Conservation (phyloP, 345 rosid genomes). For the Diplotaxis tenuifolia region DNA sequence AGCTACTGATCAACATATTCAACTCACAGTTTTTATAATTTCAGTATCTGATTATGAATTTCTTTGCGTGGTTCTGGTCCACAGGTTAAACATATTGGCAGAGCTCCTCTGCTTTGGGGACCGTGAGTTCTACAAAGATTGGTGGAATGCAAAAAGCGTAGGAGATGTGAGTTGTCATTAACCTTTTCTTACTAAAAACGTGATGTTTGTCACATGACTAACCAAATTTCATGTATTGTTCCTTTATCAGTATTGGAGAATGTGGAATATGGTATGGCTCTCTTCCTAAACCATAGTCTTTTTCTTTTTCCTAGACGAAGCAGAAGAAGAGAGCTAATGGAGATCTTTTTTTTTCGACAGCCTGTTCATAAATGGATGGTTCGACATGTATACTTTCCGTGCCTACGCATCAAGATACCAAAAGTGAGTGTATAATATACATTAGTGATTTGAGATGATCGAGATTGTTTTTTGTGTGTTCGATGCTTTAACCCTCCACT, state of each 20-base stretch:
- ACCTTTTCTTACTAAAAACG: background rate
- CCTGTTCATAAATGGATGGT: constrained; percentile 99
- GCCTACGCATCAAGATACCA: constrained; percentile 69
- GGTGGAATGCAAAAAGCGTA: constrained; percentile 99
- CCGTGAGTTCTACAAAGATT: constrained; percentile 94
- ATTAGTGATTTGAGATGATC: constrained; percentile 38
- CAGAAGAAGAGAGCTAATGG: background rate
- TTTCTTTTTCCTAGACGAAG: constrained; percentile 7
- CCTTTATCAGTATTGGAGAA: constrained; percentile 88
- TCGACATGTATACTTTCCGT: constrained; percentile 93
- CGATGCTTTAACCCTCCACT: background rate
- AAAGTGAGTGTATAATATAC: constrained; percentile 51
- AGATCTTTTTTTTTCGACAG: constrained; percentile 44
- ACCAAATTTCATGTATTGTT: constrained; percentile 17
- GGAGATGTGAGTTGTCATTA: constrained; percentile 64
- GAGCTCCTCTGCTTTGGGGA: constrained; percentile 96
- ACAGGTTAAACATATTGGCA: constrained; percentile 92
- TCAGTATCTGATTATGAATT: constrained; percentile 3
- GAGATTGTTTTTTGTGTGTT: constrained; percentile 40
- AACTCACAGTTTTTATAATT: constrained; percentile 1
- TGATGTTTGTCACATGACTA: constrained; percentile 6
- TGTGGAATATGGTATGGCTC: constrained; percentile 98
- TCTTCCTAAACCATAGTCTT: constrained; percentile 15
- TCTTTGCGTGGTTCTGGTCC: constrained; percentile 21
- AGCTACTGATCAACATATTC: too few species aligned